Evolutionary conservation across 352 stramenopile genomes (phyloP), one percentile per base, ranked within the genome.

Genomic region (Pythium biforme): DNA sequence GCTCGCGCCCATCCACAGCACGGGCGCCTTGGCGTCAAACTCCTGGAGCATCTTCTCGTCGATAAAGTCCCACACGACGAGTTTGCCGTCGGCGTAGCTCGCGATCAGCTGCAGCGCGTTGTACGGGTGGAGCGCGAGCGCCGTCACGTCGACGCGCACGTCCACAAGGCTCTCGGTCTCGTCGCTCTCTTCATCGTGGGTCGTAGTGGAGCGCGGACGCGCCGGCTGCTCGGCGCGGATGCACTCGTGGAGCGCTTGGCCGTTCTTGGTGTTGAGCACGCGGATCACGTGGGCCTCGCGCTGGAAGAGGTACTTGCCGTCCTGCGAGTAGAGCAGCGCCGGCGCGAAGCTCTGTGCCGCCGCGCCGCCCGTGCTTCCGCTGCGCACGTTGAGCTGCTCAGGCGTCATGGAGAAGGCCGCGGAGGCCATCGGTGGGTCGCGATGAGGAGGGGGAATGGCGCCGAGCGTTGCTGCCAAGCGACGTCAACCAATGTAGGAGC

Each of bases 241-340:
- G 49, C 81, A 90, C 62, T 92, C 79, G 66, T 94, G 80, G 60
- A 93, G 68, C 29, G 91, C 66, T 45, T 88, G 80, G 8, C 86
- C 86, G 60, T 79, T 94, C 61, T 78, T 77, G 51, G 79, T 75
- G 66, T 88, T 80, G 31, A 89, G 70, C 41, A 93, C 82, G 49
- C 79, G 81, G 12, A 94, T 66, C 47, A 86, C 76, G 62, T 90
- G 76, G n/a, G 74, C 77, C 33, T 92, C 80, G 54, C 80, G 79
- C 71, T 92, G 80, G 73, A 93, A 94, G 26, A 94, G 68, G 63
- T 84, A 84, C 63, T 81, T 86, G 19, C 78, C 83, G 62, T 92
- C 81, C 3, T 63, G 47, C 15, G 86, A 89, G 60, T 89, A 91
- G 41, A 75, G 58, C 47, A 93, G 73, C 57, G 76, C 58, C 12